These are phyloP conservation scores for Pinus taeda DNA, from an alignment of 75 land plant species.

Conservation along the genomic window DNA sequence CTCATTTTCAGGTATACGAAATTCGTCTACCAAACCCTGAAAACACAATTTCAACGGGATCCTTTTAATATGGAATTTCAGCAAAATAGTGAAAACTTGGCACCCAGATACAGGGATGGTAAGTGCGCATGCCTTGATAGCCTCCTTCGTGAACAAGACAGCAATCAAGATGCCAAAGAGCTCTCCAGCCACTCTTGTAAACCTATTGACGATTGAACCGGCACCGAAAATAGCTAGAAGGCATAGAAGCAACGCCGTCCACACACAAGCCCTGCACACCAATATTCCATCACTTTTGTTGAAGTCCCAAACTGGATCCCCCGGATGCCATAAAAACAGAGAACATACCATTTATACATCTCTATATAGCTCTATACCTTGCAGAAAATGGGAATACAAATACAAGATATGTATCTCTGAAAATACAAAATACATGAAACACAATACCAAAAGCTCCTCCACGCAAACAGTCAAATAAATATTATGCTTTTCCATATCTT, in stretches of 20 bases:
- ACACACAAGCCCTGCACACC: constrained; percentile 78
- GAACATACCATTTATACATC: too few species aligned
- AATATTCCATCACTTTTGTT: neutral
- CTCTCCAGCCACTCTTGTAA: constrained; percentile 92
- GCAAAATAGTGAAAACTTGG: neutral
- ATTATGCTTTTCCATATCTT: neutral
- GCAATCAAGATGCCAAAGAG: constrained; percentile 87
- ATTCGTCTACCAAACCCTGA: constrained; percentile 81
- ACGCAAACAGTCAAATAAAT: neutral
- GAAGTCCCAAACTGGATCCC: too few species aligned
- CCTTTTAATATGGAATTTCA: neutral
- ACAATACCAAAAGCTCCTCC: neutral
- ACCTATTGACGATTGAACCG: constrained; percentile 79
- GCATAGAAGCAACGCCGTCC: constrained; percentile 73
- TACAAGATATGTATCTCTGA: too few species aligned
- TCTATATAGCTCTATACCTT: too few species aligned
- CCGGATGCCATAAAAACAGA: too few species aligned
- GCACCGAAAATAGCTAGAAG: constrained; percentile 73
- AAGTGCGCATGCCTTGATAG: constrained; percentile 50
- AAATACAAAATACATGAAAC: too few species aligned
- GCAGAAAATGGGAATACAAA: too few species aligned
- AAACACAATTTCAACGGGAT: neutral
- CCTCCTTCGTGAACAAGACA: constrained; percentile 82
- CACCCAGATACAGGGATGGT: neutral
- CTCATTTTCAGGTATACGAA: constrained; percentile 60